These are phyloP conservation scores for Pseudonitzschia delicatissima DNA, from an alignment of 108 stramenopile species.

Conservation along the genomic window DNA sequence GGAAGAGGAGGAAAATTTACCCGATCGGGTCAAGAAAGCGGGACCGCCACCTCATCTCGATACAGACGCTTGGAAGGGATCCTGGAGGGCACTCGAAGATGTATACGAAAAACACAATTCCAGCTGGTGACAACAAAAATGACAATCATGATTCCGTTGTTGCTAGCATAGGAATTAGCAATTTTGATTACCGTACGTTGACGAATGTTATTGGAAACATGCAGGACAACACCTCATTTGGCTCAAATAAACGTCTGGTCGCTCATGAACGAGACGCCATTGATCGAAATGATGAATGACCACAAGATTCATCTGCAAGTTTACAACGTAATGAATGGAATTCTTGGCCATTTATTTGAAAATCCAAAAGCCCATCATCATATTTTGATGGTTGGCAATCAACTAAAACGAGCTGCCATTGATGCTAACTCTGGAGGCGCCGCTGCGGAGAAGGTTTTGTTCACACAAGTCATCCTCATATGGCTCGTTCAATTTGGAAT, in stretches of 20 bases:
- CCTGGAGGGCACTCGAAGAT: conserved; percentile 81
- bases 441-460: conserved; percentile 16
- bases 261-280: conserved; percentile 46
- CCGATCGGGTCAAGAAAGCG: conserved; percentile 50
- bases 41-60: conserved; percentile 73
- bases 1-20: conserved; percentile 57
- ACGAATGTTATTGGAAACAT: conserved; percentile 31
- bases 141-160: conserved; percentile 25
- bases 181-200: conserved; percentile 63
- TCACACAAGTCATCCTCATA: conserved; percentile 27
- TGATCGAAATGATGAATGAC: conserved; percentile 39
- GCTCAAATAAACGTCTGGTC: conserved; percentile 66
- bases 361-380: conserved; percentile 41
- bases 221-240: conserved; percentile 51
- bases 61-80: conserved; percentile 56
- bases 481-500: conserved; percentile 39
- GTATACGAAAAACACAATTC: conserved; percentile 28
- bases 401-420: neutral
- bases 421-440: neutral
- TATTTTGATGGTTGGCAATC: conserved; percentile 27
- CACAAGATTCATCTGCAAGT: conserved; percentile 56
- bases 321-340: conserved; percentile 74
- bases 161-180: conserved; percentile 71
- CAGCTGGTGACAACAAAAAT: conserved; percentile 9
- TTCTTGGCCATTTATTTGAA: conserved; percentile 15